Evolutionary conservation across 805 yeast genomes (phyloP).

Genomic region (Maudiozyma turicensis): DNA sequence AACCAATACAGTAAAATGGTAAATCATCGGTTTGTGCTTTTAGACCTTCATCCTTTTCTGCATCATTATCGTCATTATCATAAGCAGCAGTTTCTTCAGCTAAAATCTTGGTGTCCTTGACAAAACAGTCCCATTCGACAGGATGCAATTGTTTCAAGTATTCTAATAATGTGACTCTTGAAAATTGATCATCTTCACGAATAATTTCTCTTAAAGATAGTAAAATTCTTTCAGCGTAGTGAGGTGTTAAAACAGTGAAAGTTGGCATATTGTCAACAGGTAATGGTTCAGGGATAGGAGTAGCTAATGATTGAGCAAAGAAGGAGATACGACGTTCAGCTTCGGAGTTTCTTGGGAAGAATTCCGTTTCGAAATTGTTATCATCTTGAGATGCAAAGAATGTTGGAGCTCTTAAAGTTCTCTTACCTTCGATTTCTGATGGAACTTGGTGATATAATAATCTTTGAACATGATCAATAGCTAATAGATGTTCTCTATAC

Average conservation of each 20-base stretch:
- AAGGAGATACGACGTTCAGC: conserved; percentile 99
- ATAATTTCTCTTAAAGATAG: conserved; percentile 91
- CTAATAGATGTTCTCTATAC: conserved; percentile 98
- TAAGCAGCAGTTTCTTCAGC: conserved; percentile 90
- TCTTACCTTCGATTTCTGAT: conserved; percentile 93
- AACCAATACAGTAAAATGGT: conserved; percentile 94
- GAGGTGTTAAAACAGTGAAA: conserved; percentile 93
- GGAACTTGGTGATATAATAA: conserved; percentile 97
- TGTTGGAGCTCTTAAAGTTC: conserved; percentile 97
- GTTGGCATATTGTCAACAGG: conserved; percentile 99
- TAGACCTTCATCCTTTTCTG: conserved; percentile 56
- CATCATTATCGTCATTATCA: conserved; percentile 35
- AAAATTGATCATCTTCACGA: conserved; percentile 93
- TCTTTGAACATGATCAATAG: conserved; percentile 97
- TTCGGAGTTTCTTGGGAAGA: conserved; percentile 93
- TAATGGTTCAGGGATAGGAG: conserved; percentile 97
- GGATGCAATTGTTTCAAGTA: conserved; percentile 93
- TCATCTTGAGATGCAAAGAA: conserved; percentile 98
- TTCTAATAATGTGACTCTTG: conserved; percentile 88
- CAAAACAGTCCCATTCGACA: conserved; percentile 95
- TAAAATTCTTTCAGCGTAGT: conserved; percentile 88
- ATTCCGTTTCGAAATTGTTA: conserved; percentile 85
- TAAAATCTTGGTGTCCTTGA: conserved; percentile 87
- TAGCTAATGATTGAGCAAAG: conserved; percentile 97
- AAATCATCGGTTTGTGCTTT: conserved; percentile 82